Base-by-base conservation (phyloP, 1,284 basidiomycete species). In the Trametes pubescens region DNA sequence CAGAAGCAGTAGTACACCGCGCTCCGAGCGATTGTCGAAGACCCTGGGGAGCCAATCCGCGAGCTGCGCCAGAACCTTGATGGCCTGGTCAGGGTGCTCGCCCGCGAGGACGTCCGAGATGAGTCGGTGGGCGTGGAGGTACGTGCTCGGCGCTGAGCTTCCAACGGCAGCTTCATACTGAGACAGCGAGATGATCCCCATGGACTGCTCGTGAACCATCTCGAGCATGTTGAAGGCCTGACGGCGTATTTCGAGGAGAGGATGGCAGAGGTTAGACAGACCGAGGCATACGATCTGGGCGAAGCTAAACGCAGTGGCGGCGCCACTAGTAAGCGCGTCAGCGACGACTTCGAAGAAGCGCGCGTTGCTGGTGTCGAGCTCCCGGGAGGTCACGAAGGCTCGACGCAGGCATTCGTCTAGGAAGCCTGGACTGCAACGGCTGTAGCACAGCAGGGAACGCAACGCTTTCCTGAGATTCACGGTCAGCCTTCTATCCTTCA, bases 231-330 rank as follows among this genome's bases (percentile, higher is more conserved):
- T 84, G 75, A 96, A 92, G 0, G 96, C 92, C 52, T 86, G 86
- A n/a, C 86, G 84, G 7, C 96, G 89, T 48, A 92, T 87, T 34
- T 84, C 81, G 2, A 83, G 72, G 35, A 87, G 83, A 2, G 88
- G 86, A 75, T 97, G 93, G 38, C 93, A 92, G 3, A 98, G 84
- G 75, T 97, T 97, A 22, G 93, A 89, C 11, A 98, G 79, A 0
- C 91, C 92, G 5, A 97, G 82, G 70, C 91, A 96, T n/a, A 89
- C 84, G 11, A 89, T 81, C 72, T 97, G 94, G 34, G 86, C 82
- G 70, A 94, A 92, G 10, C 82, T 85, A 75, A 95, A 91, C 34
- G 82, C 80, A 71, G 87, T 89, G 18, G 74, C 75, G 8, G 88
- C 82, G 9, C 78, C 77, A 3, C 82, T 85, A 72, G 89, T 86